Percentiles rank a stretch among this genome's conserved stretches.
phyloP scores from a whole-genome alignment of 352 stramenopile species.

The Pythium folliculosum region DNA sequence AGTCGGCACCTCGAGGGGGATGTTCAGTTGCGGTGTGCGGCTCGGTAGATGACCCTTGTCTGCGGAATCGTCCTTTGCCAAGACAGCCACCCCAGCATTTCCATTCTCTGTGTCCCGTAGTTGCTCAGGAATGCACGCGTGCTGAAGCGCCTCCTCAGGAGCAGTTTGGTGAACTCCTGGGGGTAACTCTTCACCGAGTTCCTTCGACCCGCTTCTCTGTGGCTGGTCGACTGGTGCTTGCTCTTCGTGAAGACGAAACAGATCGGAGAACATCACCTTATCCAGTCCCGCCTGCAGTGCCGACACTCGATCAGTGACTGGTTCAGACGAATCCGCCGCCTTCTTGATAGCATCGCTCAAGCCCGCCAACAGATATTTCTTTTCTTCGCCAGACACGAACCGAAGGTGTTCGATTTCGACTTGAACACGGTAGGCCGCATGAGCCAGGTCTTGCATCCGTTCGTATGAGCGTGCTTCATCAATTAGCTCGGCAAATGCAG shows the following conservation, averaged over 20 bases:
- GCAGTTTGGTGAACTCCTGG: neutral
- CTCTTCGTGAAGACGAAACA: neutral
- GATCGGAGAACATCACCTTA: neutral
- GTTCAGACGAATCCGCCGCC: neutral
- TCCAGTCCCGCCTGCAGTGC: conserved; percentile 4
- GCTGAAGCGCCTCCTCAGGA: neutral
- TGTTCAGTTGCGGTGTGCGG: conserved; percentile 6
- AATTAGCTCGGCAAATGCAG: neutral
- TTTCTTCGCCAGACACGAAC: neutral
- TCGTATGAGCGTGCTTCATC: neutral
- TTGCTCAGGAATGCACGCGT: neutral
- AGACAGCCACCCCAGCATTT: neutral
- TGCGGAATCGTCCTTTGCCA: neutral
- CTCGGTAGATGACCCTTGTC: neutral
- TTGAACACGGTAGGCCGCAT: conserved; percentile 7
- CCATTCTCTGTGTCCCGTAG: neutral
- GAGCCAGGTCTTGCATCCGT: conserved; percentile 4
- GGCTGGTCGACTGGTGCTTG: neutral
- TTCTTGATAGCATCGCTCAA: neutral
- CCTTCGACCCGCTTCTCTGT: neutral
- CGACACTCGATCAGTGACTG: conserved; percentile 4
- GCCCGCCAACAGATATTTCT: neutral
- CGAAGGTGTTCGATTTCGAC: conserved; percentile 6
- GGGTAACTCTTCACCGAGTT: too few species aligned
- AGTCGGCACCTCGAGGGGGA: conserved; percentile 16